Evolutionary conservation across 306 rosid genomes (phyloP), one percentile per base, ranked within the genome.

Genomic region (Rosa rugosa): DNA sequence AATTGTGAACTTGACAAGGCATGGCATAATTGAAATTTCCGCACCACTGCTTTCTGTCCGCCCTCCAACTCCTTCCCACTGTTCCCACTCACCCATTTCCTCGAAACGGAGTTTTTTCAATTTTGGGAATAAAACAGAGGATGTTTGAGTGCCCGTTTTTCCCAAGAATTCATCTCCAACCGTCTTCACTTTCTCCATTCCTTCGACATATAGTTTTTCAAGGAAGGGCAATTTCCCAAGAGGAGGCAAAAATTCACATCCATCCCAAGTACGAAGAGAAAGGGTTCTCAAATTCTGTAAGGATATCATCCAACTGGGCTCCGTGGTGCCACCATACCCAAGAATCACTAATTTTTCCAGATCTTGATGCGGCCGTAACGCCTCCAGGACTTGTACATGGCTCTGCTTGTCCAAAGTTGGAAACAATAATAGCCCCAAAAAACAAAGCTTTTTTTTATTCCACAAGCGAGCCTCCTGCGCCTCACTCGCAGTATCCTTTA

Each of bases 81-180:
- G 34, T 78, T 44, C 16, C 81, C 56, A 78, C 34, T 25, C 0
- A 0, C 0, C 0, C 53, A 53, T 44, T 44, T 56, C 0, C 0
- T 0, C 0, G 62, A 22, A 57, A 13, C 0, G 0, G 69, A 63
- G 68, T 4, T 64, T 2, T 36, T 64, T 34, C 69, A 64, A 14
- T 64, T 64, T 34, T 6, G 69, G 69, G 44, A 64, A 64, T 17
- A 64, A 34, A 64, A 64, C 1, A 31, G n/a, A 14, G 41, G 69
- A 64, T 63, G 38, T 27, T 54, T 54, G 25, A 54, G 27, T 66
- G 36, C 74, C 36, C 36, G 36, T 31, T 31, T 1, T 31, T 31
- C 36, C 80, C 51, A 51, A 51, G 42, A 77, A 67, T 5, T 77
- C 80, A n/a, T 13, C 6, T 11, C 80, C 80, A 25, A 77, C 75